These are phyloP conservation scores for Draba incana DNA, from an alignment of 345 rosid species.

Conservation along the genomic window DNA sequence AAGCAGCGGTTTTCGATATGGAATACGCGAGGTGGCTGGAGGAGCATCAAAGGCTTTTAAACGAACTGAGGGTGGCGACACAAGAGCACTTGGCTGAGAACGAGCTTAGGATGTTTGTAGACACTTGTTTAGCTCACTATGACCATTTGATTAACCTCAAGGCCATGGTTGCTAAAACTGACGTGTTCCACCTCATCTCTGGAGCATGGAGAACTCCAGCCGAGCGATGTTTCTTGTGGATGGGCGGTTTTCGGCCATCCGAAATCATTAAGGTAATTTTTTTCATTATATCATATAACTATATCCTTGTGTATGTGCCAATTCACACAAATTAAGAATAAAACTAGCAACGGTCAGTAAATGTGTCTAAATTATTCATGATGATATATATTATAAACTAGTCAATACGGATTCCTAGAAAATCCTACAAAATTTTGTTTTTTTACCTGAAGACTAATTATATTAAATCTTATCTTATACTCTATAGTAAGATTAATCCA, in stretches of 20 bases:
- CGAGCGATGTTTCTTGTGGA: slow-evolving; percentile 98
- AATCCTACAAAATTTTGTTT: neutral
- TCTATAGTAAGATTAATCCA: slow-evolving; percentile 9
- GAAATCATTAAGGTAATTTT: slow-evolving; percentile 86
- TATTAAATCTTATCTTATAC: neutral
- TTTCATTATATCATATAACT: neutral
- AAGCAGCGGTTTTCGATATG: slow-evolving; percentile 82
- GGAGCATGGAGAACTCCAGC: slow-evolving; percentile 99
- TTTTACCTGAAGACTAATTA: slow-evolving; percentile 6
- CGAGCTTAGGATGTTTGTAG: slow-evolving; percentile 84
- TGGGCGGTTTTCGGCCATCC: slow-evolving; percentile 97
- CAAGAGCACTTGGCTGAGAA: slow-evolving; percentile 86
- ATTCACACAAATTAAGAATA: neutral
- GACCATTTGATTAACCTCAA: slow-evolving; percentile 82
- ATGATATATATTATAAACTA: slow-evolving; percentile 21
- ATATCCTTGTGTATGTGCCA: neutral
- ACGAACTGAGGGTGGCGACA: slow-evolving; percentile 89
- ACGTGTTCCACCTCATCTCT: slow-evolving; percentile 89
- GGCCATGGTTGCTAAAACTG: slow-evolving; percentile 74
- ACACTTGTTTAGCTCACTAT: slow-evolving; percentile 73
- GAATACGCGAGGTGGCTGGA: slow-evolving; percentile 92
- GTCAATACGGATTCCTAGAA: neutral
- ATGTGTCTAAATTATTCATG: neutral
- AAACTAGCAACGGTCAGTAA: slow-evolving; percentile 1
- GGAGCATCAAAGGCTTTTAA: slow-evolving; percentile 78